Conservation (phyloP, 139 green algal species). For the Picochlorum sp. region DNA sequence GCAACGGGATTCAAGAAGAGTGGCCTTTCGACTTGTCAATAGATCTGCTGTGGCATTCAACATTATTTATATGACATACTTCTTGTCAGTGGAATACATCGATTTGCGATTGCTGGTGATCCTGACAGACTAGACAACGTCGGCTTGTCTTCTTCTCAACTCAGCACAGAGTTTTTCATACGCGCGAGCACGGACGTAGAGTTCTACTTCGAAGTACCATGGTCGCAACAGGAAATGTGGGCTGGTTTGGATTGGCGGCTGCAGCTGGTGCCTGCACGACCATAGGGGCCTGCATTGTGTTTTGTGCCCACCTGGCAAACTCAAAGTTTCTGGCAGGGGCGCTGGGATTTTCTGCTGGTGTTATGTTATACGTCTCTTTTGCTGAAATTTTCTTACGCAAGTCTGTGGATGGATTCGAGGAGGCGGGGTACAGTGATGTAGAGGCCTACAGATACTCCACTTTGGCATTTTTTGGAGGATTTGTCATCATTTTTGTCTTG, state of each 20-base stretch:
- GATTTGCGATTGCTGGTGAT: too few relatives aligned
- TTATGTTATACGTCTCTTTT: conserved; percentile 66
- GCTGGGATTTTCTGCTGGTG: conserved; percentile 50
- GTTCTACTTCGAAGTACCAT: background rate
- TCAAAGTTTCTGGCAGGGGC: conserved; percentile 34
- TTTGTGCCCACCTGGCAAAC: conserved; percentile 43
- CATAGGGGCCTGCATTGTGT: conserved; percentile 45
- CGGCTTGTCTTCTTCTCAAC: too few relatives aligned
- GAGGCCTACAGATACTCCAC: conserved; percentile 43
- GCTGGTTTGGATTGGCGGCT: conserved; percentile 50
- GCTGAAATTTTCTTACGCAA: conserved; percentile 55
- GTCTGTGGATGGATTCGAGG: conserved; percentile 34
- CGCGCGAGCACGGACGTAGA: background rate
- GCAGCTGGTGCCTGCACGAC: conserved; percentile 44
- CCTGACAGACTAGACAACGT: too few relatives aligned
- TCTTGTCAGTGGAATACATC: too few relatives aligned
- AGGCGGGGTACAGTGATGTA: conserved; percentile 16
- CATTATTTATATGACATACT: too few relatives aligned
- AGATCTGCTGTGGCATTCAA: too few relatives aligned
- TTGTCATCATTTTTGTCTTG: conserved; percentile 36
- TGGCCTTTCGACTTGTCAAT: too few relatives aligned
- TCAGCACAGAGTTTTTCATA: too few relatives aligned
- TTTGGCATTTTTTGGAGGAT: conserved; percentile 57
- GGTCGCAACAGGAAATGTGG: conserved; percentile 33
- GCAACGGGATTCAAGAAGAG: too few relatives aligned